Base-by-base conservation (phyloP, 441 rosid species). In the Syzygium syzygioides region DNA sequence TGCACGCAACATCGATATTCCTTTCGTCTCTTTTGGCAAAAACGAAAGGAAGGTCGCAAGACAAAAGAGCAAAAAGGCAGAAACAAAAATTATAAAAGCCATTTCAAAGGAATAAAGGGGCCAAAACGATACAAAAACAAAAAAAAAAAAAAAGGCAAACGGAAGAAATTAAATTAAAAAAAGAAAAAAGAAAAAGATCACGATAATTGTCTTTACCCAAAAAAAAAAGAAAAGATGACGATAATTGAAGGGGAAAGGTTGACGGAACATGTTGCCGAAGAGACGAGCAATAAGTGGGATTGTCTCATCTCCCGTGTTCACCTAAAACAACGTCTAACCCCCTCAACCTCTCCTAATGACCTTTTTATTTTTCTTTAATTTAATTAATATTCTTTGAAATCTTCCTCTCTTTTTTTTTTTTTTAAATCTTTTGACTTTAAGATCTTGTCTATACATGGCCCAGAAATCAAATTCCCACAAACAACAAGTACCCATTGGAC, bases 231-330 rank as follows among this genome's bases (percentile, higher is more conserved):
- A 87, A 59, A 19, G 26, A 28, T 3, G 13, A 1, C 50, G 17
- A 88, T 5, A 25, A 45, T 17, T 1, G 84, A 53, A 48, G 26
- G 18, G 28, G 41, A 87, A n/a, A 9, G 71, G 26, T 4, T 7
- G 71, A 64, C 68, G 2, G 2, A 14, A 62, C 4, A 8, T 17
- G 19, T 64, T 55, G 14, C 25, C 9, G 13, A 87, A 80, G 92
- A 90, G 94, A 93, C 93, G 83, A 94, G 45, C 89, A 89, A 89
- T 89, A n/a, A 91, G 93, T 94, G 94, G 92, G 89, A 91, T 92
- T 90, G 91, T 88, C 91, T 88, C 87, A 68, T 34, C 79, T 80
- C 80, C 6, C 84, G 57, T 34, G 25, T 59, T 52, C 59, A 60
- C 8, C 25, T 80, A 53, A 14, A 48, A 30, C 37, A 79, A 37